phyloP scores from a whole-genome alignment of 371 early-diverging fungal genomes.

The Quaeritorhiza haematococci region DNA sequence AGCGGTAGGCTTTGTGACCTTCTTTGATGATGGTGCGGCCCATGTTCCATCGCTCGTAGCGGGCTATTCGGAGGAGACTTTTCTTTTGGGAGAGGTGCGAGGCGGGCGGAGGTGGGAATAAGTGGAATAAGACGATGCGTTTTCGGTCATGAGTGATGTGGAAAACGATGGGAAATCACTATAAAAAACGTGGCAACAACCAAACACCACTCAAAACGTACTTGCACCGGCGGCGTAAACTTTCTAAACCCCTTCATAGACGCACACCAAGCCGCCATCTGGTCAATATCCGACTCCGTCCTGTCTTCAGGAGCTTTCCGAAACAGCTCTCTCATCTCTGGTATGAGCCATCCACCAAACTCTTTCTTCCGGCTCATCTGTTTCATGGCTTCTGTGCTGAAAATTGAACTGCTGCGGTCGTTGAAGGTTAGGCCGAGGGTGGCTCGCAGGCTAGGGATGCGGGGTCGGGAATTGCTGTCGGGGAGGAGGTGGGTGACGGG shows the following conservation, averaged over 20 bases:
- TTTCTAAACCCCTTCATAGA: slow-evolving; percentile 29
- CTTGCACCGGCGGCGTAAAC: slow-evolving; percentile 16
- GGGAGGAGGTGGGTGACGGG: slow-evolving; percentile 20
- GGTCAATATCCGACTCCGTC: slow-evolving; percentile 15
- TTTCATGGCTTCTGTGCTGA: too few relatives aligned
- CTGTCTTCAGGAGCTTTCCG: slow-evolving; percentile 18
- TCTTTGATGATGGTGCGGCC: slow-evolving; percentile 24
- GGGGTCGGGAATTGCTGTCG: too few relatives aligned
- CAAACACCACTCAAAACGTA: too few relatives aligned
- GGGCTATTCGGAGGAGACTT: slow-evolving; percentile 13
- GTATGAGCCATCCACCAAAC: slow-evolving; percentile 25
- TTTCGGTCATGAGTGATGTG: neutral
- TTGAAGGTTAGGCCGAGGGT: too few relatives aligned
- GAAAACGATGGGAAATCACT: neutral
- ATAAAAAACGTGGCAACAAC: neutral
- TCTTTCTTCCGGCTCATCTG: slow-evolving; percentile 17
- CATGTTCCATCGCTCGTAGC: slow-evolving; percentile 27
- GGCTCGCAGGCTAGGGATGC: too few relatives aligned
- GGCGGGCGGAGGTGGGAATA: too few relatives aligned
- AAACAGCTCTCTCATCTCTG: slow-evolving; percentile 19
- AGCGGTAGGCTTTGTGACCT: slow-evolving; percentile 18
- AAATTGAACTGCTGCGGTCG: too few relatives aligned
- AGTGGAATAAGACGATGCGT: too few relatives aligned
- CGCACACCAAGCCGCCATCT: slow-evolving; percentile 21
- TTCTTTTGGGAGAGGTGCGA: slow-evolving; percentile 7